Conservation (phyloP, 768 basidiomycete genomes). For the Tubosaeta brunneosetosa region DNA sequence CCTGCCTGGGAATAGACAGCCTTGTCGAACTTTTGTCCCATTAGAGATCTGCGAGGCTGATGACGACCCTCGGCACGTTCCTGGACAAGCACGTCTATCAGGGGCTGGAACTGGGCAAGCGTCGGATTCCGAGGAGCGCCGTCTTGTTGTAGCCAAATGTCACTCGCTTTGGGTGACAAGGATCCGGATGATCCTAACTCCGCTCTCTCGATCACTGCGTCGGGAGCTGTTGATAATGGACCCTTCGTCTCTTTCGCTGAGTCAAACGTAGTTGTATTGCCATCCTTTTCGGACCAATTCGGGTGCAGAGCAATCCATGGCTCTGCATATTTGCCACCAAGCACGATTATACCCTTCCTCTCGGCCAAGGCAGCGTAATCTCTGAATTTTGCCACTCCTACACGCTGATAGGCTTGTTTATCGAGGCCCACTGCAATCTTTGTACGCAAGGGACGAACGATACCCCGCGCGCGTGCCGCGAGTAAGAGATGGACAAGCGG, state of each 20-base stretch:
- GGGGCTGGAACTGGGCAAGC: constrained; percentile 20
- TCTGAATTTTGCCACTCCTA: constrained; percentile 24
- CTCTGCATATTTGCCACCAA: constrained; percentile 10
- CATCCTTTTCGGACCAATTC: constrained; percentile 14
- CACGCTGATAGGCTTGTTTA: constrained; percentile 22
- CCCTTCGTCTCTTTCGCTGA: constrained; percentile 6
- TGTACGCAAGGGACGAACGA: constrained; percentile 35
- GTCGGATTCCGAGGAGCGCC: not conserved
- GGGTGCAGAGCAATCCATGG: constrained; percentile 30
- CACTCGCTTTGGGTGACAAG: not conserved
- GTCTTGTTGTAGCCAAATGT: not conserved
- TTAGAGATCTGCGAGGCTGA: constrained; percentile 34
- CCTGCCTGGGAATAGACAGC: constrained; percentile 37
- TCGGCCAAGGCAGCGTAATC: constrained; percentile 28
- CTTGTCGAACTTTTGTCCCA: constrained; percentile 33
- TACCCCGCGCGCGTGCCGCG: constrained; percentile 27
- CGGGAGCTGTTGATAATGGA: constrained; percentile 8
- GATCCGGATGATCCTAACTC: not conserved
- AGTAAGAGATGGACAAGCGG: constrained; percentile 24
- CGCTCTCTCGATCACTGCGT: constrained; percentile 2
- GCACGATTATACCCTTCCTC: constrained; percentile 19
- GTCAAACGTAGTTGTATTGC: constrained; percentile 1
- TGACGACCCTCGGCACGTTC: constrained; percentile 29
- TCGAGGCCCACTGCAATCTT: constrained; percentile 35
- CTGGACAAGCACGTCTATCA: constrained; percentile 33